phyloP scores from a whole-genome alignment of 1,139 yeast genomes.

The Debaryomyces nepalensis region DNA sequence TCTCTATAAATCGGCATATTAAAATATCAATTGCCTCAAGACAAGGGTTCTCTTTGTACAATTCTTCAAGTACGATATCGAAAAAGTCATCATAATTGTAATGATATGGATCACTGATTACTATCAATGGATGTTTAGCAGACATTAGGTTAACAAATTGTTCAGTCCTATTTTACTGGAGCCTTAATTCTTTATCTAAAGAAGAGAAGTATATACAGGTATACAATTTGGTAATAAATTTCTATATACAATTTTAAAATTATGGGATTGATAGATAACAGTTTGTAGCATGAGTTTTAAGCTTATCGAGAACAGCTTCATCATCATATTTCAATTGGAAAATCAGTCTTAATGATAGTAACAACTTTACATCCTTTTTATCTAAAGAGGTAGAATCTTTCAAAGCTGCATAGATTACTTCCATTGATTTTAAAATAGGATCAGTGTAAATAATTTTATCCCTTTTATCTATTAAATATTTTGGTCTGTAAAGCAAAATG shows the following conservation, averaged over 20 bases:
- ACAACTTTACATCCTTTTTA: conserved; percentile 24
- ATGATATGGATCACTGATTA: conserved; percentile 31
- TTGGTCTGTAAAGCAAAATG: conserved; percentile 36
- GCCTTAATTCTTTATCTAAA: conserved; percentile 2
- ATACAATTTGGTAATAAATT: conserved; percentile 2
- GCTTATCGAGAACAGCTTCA: conserved; percentile 20
- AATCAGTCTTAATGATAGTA: conserved; percentile 25
- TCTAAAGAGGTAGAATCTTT: conserved; percentile 22
- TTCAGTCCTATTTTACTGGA: background rate
- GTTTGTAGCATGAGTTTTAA: conserved; percentile 14
- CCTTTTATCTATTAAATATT: conserved; percentile 24
- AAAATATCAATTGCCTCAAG: conserved; percentile 28
- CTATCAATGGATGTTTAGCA: conserved; percentile 23
- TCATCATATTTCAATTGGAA: conserved; percentile 22
- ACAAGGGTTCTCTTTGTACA: conserved; percentile 1
- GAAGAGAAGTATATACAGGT: conserved; percentile 6
- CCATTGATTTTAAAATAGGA: conserved; percentile 28
- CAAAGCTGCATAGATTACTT: conserved; percentile 25
- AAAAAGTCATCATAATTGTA: conserved; percentile 31
- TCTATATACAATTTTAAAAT: conserved; percentile 8
- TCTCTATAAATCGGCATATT: conserved; percentile 23
- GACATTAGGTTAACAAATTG: conserved; percentile 8
- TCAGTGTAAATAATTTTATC: conserved; percentile 24
- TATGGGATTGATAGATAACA: conserved; percentile 8
- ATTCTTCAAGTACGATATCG: conserved; percentile 18